Evolutionary conservation across 768 basidiomycete species (phyloP).

Genomic region (Phanerodontia chrysosporium): DNA sequence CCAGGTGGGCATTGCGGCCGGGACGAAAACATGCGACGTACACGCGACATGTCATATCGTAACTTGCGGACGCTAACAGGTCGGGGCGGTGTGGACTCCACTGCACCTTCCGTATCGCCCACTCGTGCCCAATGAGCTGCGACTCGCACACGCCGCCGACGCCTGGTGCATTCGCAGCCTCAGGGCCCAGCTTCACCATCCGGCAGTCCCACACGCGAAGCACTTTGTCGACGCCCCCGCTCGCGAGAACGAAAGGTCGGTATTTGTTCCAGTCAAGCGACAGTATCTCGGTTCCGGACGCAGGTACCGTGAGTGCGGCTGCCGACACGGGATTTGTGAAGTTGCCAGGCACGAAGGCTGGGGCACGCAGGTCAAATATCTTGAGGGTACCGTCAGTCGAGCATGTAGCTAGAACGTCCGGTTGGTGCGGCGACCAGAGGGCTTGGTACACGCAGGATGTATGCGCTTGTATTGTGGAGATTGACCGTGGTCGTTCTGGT

Average conservation of each 20-base stretch:
- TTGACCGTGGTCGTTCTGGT: slow-evolving; percentile 73
- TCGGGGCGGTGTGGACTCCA: slow-evolving; percentile 83
- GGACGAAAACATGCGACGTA: slow-evolving; percentile 36
- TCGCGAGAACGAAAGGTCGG: slow-evolving; percentile 70
- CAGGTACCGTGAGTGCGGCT: slow-evolving; percentile 73
- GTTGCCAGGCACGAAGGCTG: slow-evolving; percentile 45
- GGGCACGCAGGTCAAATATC: slow-evolving; percentile 74
- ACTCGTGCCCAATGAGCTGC: slow-evolving; percentile 80
- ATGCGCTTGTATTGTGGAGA: slow-evolving; percentile 82
- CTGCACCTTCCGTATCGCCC: slow-evolving; percentile 83
- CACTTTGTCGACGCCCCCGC: slow-evolving; percentile 72
- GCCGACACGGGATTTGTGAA: slow-evolving; percentile 68
- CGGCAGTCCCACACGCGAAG: slow-evolving; percentile 85
- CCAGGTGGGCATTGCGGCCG: background rate
- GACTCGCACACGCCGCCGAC: slow-evolving; percentile 72
- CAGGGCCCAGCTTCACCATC: slow-evolving; percentile 61
- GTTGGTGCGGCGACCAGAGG: slow-evolving; percentile 88
- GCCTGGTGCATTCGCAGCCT: slow-evolving; percentile 33
- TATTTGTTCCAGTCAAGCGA: slow-evolving; percentile 94
- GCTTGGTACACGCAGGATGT: slow-evolving; percentile 84
- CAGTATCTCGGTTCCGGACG: slow-evolving; percentile 73
- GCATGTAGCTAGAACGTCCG: slow-evolving; percentile 76
- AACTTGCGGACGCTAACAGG: slow-evolving; percentile 68
- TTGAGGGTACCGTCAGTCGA: slow-evolving; percentile 84
- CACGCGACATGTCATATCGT: slow-evolving; percentile 96